Percentiles rank a stretch among this genome's conserved stretches.
Evolutionary conservation across 129 eudicot species (phyloP).

Genomic region (Artemisia annua): DNA sequence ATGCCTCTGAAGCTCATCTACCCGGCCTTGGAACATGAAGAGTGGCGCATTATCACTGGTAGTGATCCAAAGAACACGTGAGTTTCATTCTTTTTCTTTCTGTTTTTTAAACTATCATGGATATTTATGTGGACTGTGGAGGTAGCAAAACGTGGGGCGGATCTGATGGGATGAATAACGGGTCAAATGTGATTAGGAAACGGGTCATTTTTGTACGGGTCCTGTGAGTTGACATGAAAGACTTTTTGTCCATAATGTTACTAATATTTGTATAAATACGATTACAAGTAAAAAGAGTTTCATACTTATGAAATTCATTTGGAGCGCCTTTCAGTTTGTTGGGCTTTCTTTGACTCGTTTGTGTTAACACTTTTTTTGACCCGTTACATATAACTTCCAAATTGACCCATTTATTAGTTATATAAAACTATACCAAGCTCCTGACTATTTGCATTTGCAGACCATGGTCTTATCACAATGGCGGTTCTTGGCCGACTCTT

Average conservation of each 20-base stretch:
- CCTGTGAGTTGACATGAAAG: neutral
- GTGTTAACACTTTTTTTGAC: neutral
- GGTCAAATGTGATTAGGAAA: neutral
- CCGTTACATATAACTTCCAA: neutral
- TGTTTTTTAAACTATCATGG: neutral
- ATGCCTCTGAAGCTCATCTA: constrained; percentile 92
- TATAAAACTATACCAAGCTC: constrained; percentile 8
- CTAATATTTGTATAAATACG: neutral
- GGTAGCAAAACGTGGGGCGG: too few relatives aligned
- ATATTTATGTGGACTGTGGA: neutral
- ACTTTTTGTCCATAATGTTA: neutral
- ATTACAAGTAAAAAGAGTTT: neutral
- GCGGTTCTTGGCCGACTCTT: constrained; percentile 99
- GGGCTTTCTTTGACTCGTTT: neutral
- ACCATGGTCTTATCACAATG: constrained; percentile 99
- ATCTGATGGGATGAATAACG: neutral
- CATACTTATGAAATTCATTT: neutral
- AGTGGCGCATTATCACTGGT: constrained; percentile 98
- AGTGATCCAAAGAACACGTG: constrained; percentile 98
- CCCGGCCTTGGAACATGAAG: constrained; percentile 94
- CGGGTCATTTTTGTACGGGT: neutral
- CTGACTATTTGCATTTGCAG: constrained; percentile 47
- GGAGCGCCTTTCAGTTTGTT: neutral
- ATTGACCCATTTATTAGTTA: neutral
- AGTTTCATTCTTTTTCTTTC: constrained; percentile 27